Conservation (phyloP, 2,329 filamentous ascomycete genomes). For the Rhynchosporium agropyri region DNA sequence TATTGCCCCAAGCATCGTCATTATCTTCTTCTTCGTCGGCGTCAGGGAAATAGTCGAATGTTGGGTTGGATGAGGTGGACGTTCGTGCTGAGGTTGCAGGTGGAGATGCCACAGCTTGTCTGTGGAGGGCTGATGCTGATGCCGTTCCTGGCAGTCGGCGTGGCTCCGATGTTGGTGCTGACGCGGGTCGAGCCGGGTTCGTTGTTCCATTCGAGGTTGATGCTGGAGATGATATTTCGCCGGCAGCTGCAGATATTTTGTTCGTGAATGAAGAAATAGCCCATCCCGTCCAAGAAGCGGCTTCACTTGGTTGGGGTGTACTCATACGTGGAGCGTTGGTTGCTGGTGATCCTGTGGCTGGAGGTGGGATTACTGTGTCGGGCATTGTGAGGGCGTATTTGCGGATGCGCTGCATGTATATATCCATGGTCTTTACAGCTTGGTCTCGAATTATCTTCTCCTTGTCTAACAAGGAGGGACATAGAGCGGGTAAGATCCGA, state of each 20-base stretch:
- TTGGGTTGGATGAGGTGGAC: conserved; percentile 51
- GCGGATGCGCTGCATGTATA: conserved; percentile 80
- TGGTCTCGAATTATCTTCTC: conserved; percentile 94
- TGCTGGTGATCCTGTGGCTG: conserved; percentile 50
- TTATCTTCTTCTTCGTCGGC: conserved; percentile 68
- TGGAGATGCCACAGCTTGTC: conserved; percentile 60
- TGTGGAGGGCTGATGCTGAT: conserved; percentile 61
- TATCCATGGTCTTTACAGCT: conserved; percentile 83
- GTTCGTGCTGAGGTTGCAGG: conserved; percentile 49
- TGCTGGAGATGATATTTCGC: conserved; percentile 70
- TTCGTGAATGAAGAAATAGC: conserved; percentile 98
- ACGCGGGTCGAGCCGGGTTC: conserved; percentile 46
- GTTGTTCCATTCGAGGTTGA: conserved; percentile 47
- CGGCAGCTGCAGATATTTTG: conserved; percentile 80
- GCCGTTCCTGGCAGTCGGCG: conserved; percentile 45
- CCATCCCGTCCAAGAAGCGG: conserved; percentile 87
- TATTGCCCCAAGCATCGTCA: conserved; percentile 65
- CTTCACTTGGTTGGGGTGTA: conserved; percentile 69
- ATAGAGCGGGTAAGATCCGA: conserved; percentile 82
- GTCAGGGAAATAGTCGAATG: conserved; percentile 55
- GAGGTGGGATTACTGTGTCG: conserved; percentile 74
- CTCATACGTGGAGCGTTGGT: conserved; percentile 70
- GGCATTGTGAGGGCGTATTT: conserved; percentile 79
- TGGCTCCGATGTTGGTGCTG: conserved; percentile 46
- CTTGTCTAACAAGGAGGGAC: conserved; percentile 86